Evolutionary conservation across 192 early-diverging fungal species (phyloP).

Genomic region (Coemansia sp.): DNA sequence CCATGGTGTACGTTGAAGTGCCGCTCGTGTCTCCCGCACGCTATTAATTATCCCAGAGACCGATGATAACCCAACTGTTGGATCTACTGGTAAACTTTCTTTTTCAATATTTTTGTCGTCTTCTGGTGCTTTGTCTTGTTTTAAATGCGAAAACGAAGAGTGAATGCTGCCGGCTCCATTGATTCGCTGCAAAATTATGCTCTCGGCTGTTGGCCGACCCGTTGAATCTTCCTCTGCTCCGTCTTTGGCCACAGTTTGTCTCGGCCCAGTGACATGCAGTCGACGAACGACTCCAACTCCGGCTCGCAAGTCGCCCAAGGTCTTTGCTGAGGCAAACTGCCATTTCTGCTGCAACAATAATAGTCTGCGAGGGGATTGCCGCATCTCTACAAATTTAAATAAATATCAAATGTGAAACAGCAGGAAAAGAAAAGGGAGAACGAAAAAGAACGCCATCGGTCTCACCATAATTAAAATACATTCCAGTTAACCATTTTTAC

Average conservation of each 20-base stretch:
- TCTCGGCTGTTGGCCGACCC: conserved; percentile 39
- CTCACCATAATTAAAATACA: no score
- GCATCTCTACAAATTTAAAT: conserved; percentile 9
- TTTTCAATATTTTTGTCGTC: no score
- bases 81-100: not conserved
- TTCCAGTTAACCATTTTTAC: no score
- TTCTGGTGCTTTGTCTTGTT: not conserved
- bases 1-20: conserved; percentile 1
- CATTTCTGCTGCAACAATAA: no score
- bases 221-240: not conserved
- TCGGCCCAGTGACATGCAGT: no score
- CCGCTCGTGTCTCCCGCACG: conserved; percentile 26
- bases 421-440: not conserved
- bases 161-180: conserved; percentile 25
- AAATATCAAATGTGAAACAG: not conserved
- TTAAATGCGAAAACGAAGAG: conserved; percentile 5
- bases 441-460: no score
- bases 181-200: conserved; percentile 44
- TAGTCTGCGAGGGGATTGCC: not conserved
- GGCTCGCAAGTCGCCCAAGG: no score
- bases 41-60: conserved; percentile 39
- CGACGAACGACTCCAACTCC: no score
- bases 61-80: conserved; percentile 2
- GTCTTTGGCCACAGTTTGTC: no score
- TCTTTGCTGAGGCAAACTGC: no score